Evolutionary conservation across 805 yeast genomes (phyloP).

Genomic region (Yarrowia sp.): DNA sequence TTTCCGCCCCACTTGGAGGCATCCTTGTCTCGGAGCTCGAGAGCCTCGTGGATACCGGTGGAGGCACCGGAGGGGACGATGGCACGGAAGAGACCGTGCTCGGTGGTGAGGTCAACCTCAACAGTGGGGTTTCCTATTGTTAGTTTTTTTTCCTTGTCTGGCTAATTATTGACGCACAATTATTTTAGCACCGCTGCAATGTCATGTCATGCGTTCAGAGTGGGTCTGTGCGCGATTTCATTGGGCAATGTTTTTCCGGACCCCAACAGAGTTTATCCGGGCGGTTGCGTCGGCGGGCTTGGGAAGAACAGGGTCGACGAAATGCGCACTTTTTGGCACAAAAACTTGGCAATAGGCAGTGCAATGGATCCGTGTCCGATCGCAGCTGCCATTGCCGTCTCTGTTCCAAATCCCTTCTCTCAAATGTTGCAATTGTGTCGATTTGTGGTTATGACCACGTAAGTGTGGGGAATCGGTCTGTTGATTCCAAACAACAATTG

Average conservation of each 20-base stretch:
- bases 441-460: background rate
- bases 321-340: background rate
- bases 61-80: slow-evolving; percentile 99
- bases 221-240: slow-evolving; percentile 13
- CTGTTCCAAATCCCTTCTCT: background rate
- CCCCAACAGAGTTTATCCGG: slow-evolving; percentile 25
- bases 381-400: background rate
- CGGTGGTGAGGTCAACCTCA: slow-evolving; percentile 95
- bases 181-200: background rate
- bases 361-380: background rate
- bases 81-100: slow-evolving; percentile 89
- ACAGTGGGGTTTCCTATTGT: slow-evolving; percentile 85
- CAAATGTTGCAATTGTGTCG: background rate
- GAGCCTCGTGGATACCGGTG: slow-evolving; percentile 98
- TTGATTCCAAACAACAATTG: background rate
- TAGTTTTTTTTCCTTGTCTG: background rate
- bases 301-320: background rate
- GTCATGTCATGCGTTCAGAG: slow-evolving; percentile 8
- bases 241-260: slow-evolving; percentile 21
- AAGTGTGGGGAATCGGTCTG: slow-evolving; percentile 4
- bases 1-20: slow-evolving; percentile 97
- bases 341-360: background rate
- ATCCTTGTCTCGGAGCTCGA: slow-evolving; percentile 98
- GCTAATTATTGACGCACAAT: background rate
- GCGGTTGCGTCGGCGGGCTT: background rate